Evolutionary conservation across 768 basidiomycete species (phyloP).

Genomic region (Lactarius quietus): DNA sequence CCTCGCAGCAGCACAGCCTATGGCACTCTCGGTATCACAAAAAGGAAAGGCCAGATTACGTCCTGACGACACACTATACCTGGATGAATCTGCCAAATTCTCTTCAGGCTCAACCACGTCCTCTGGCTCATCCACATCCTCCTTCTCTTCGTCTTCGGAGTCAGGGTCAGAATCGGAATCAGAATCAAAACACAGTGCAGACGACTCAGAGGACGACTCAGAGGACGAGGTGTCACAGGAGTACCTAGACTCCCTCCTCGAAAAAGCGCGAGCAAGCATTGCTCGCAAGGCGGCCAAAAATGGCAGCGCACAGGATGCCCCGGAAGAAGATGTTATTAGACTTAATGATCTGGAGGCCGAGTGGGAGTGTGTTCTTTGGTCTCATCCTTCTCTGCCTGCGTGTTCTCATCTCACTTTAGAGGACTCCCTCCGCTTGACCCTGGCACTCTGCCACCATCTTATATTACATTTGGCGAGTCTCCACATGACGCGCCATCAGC

Average conservation of each 20-base stretch:
- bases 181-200: constrained; percentile 26
- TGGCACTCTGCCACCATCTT: constrained; percentile 57
- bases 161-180: too few relatives aligned
- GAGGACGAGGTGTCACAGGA: constrained; percentile 53
- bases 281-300: constrained; percentile 26
- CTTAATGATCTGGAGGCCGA: constrained; percentile 36
- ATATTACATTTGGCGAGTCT: constrained; percentile 52
- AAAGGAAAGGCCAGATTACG: constrained; percentile 47
- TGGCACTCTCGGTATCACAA: constrained; percentile 23
- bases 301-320: constrained; percentile 11
- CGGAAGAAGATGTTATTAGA: constrained; percentile 54
- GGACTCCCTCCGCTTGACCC: constrained; percentile 64
- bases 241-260: constrained; percentile 59
- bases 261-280: constrained; percentile 54
- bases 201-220: constrained; percentile 31
- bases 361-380: constrained; percentile 37
- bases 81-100: not conserved
- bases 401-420: constrained; percentile 33
- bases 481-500: constrained; percentile 43
- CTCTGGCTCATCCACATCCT: constrained; percentile 8
- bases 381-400: constrained; percentile 4
- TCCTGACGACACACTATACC: not conserved
- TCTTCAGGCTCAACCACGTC: constrained; percentile 25
- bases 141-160: constrained; percentile 25
- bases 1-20: not conserved